Percentiles rank a stretch among this genome's conserved stretches.
Conservation (phyloP, 768 basidiomycete species). For the Leccinum disarticulatum region DNA sequence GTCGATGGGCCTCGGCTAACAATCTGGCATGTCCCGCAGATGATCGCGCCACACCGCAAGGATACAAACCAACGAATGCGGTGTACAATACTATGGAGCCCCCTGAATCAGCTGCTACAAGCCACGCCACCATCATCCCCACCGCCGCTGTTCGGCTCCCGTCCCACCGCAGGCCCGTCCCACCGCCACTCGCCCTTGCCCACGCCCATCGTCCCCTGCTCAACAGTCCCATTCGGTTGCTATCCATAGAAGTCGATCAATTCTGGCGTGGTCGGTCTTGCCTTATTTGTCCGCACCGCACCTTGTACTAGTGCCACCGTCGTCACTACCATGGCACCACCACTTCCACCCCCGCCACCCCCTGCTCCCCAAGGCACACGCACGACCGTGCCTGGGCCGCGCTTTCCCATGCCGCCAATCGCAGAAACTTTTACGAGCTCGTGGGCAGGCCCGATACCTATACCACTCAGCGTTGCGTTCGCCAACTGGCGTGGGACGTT, state of each 20-base stretch:
- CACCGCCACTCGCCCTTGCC: neutral
- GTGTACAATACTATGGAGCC: neutral
- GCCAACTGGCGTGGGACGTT: conserved; percentile 27
- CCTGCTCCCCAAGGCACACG: neutral
- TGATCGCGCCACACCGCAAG: neutral
- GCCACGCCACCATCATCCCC: neutral
- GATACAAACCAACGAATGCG: neutral
- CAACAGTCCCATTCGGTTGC: conserved; percentile 15
- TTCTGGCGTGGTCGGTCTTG: conserved; percentile 26
- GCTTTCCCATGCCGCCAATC: neutral
- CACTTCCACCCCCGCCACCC: neutral
- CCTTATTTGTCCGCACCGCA: conserved; percentile 27
- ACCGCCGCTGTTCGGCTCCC: neutral
- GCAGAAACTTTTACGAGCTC: conserved; percentile 31
- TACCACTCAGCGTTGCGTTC: conserved; percentile 8
- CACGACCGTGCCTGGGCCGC: neutral
- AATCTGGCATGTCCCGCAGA: neutral
- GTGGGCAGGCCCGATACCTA: conserved; percentile 28
- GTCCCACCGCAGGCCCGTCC: neutral
- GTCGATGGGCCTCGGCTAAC: neutral
- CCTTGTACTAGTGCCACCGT: neutral
- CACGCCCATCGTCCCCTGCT: conserved; percentile 8
- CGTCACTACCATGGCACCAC: neutral
- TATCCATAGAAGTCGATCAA: conserved; percentile 29
- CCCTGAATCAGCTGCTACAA: neutral